Evolutionary conservation across 192 early-diverging fungal species (phyloP).

Genomic region (Nowakowskiella sp.): DNA sequence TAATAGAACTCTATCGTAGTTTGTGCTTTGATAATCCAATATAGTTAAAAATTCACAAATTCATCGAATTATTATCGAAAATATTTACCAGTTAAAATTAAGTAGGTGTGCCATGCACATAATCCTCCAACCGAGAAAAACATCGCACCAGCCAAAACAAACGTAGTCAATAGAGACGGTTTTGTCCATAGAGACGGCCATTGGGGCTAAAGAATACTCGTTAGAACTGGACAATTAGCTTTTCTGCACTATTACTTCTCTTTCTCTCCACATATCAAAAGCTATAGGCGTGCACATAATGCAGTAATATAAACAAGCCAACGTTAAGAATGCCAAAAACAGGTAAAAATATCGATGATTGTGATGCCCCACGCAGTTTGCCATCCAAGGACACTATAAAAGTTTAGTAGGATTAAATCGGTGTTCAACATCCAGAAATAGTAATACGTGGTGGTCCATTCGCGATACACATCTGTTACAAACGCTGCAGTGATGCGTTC

Average conservation of each 20-base stretch:
- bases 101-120: constrained; percentile 30
- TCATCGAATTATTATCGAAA: no score
- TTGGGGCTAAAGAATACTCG: neutral
- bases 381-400: constrained; percentile 19
- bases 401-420: neutral
- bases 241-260: neutral
- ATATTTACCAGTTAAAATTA: constrained; percentile 28
- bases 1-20: constrained; percentile 39
- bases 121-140: constrained; percentile 26
- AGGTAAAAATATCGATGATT: constrained; percentile 50
- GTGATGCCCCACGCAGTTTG: constrained; percentile 41
- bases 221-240: neutral
- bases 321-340: constrained; percentile 31
- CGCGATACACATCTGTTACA: constrained; percentile 33
- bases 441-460: constrained; percentile 43
- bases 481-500: constrained; percentile 18
- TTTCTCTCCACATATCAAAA: constrained; percentile 3
- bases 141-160: constrained; percentile 21
- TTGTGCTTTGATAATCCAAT: constrained; percentile 14
- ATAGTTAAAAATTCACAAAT: neutral
- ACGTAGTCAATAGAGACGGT: constrained; percentile 21
- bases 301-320: constrained; percentile 22
- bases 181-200: neutral
- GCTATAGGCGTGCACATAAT: constrained; percentile 4
- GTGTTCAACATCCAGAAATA: neutral